Evolutionary conservation across 352 stramenopile species (phyloP).

Genomic region (Lagenidium giganteum): DNA sequence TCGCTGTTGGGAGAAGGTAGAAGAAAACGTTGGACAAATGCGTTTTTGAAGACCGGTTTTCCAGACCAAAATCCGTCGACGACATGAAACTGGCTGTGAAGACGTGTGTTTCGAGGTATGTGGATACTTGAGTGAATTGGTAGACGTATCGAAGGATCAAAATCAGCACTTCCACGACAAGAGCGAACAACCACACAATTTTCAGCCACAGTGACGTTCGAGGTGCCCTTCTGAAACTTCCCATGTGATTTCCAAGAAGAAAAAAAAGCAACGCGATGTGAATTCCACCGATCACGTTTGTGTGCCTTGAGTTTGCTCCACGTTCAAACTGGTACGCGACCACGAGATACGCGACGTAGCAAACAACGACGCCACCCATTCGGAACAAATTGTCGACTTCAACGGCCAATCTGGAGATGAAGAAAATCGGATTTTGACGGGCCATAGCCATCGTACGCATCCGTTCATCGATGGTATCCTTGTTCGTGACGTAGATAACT

Average conservation of each 20-base stretch:
- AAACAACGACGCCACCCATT: slow-evolving; percentile 46
- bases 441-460: slow-evolving; percentile 36
- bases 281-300: slow-evolving; percentile 43
- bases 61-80: slow-evolving; percentile 54
- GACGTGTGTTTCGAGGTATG: slow-evolving; percentile 36
- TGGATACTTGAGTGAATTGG: slow-evolving; percentile 52
- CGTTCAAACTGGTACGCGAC: slow-evolving; percentile 55
- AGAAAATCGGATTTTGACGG: slow-evolving; percentile 40
- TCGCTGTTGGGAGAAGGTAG: slow-evolving; percentile 57
- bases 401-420: slow-evolving; percentile 4
- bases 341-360: slow-evolving; percentile 56
- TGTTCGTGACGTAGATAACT: slow-evolving; percentile 69
- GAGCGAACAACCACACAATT: slow-evolving; percentile 53
- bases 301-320: slow-evolving; percentile 32
- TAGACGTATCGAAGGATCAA: slow-evolving; percentile 62
- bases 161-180: slow-evolving; percentile 56
- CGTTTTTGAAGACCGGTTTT: slow-evolving; percentile 38
- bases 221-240: slow-evolving; percentile 35
- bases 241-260: slow-evolving; percentile 56
- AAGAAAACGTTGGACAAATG: slow-evolving; percentile 56
- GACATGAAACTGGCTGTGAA: slow-evolving; percentile 52
- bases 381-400: slow-evolving; percentile 49
- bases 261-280: slow-evolving; percentile 48
- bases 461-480: slow-evolving; percentile 47
- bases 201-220: slow-evolving; percentile 52